These are phyloP conservation scores for Phytophthora megakarya DNA, from an alignment of 352 stramenopile species.

Conservation along the genomic window DNA sequence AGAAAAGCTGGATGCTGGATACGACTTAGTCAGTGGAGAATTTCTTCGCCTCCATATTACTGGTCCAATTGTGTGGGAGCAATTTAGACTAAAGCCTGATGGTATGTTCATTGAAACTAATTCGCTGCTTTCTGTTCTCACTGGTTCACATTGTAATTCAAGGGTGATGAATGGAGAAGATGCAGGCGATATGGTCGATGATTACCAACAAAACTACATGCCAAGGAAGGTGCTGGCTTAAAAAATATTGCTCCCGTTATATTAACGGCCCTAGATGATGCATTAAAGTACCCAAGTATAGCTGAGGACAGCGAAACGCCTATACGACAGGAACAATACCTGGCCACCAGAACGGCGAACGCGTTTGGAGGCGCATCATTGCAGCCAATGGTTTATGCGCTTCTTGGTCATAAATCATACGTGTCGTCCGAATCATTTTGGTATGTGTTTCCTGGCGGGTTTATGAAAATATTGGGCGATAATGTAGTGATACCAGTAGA, in stretches of 20 bases:
- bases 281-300: constrained; percentile 1
- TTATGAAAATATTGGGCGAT: neutral
- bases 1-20: neutral
- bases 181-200: neutral
- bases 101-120: neutral
- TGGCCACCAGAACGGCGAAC: constrained; percentile 2
- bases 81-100: neutral
- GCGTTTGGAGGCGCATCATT: constrained; percentile 4
- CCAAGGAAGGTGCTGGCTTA: neutral
- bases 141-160: neutral
- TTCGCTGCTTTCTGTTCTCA: neutral
- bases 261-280: neutral
- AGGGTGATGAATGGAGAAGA: neutral
- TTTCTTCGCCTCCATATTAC: neutral
- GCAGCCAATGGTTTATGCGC: constrained; percentile 1
- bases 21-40: neutral
- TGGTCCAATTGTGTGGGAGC: neutral
- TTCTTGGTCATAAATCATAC: neutral
- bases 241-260: neutral
- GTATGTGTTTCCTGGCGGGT: neutral
- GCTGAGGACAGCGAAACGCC: neutral
- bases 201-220: neutral
- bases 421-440: neutral
- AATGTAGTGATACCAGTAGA: too few relatives aligned
- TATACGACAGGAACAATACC: neutral